Conservation (phyloP, 2,329 filamentous ascomycete genomes). For the Exophiala bonariae region DNA sequence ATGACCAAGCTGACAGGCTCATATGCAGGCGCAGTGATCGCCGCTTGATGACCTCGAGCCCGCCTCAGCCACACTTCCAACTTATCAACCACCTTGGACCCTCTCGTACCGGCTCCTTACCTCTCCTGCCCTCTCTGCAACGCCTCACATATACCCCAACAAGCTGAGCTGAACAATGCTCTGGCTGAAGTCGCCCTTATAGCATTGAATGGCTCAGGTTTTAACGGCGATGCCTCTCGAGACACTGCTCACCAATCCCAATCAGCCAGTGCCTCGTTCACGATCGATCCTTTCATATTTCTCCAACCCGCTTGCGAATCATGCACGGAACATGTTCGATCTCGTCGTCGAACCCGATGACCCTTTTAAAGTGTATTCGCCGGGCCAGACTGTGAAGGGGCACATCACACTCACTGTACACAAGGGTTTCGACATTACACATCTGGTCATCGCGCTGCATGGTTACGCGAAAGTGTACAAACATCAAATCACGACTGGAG, state of each 20-base stretch:
- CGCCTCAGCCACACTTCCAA: background rate
- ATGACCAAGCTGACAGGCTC: slow-evolving; percentile 18
- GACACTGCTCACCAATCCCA: slow-evolving; percentile 41
- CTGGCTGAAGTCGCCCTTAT: slow-evolving; percentile 11
- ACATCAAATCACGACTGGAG: slow-evolving; percentile 58
- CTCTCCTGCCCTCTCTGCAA: too few relatives aligned
- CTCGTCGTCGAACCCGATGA: slow-evolving; percentile 64
- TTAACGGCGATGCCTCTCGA: slow-evolving; percentile 28
- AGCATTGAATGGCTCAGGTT: slow-evolving; percentile 22
- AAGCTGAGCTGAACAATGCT: slow-evolving; percentile 13
- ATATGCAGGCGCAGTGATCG: slow-evolving; percentile 2
- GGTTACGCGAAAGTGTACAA: slow-evolving; percentile 67
- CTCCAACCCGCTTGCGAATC: slow-evolving; percentile 54
- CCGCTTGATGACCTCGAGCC: background rate
- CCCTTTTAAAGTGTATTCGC: slow-evolving; percentile 62
- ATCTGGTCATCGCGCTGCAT: slow-evolving; percentile 63
- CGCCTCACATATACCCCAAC: background rate
- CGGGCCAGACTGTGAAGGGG: slow-evolving; percentile 63
- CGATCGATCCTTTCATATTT: slow-evolving; percentile 54
- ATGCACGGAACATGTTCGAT: slow-evolving; percentile 59
- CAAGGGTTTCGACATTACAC: slow-evolving; percentile 62
- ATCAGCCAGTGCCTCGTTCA: slow-evolving; percentile 40
- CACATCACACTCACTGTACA: slow-evolving; percentile 60
- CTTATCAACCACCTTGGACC: too few relatives aligned
- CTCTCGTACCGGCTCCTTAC: background rate